phyloP scores from a whole-genome alignment of 176 grass and related monocot species.

The Metroxylon sagu region DNA sequence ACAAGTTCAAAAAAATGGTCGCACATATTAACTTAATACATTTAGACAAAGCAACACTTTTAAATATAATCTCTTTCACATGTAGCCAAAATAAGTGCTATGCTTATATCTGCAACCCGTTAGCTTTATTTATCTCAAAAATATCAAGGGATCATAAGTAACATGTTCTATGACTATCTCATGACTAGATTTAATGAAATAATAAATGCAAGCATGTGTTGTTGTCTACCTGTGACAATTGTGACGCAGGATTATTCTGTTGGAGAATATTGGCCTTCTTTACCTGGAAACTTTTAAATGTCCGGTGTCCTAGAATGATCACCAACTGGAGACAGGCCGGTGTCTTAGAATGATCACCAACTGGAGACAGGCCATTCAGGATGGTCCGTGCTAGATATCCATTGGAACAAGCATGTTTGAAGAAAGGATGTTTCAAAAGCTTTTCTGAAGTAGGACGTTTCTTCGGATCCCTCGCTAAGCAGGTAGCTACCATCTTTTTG shows the following conservation, averaged over 20 bases:
- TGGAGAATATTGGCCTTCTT: conserved; percentile 72
- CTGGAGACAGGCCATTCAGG: conserved; percentile 54
- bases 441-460: conserved; percentile 85
- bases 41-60: too few species aligned
- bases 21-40: too few species aligned
- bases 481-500: conserved; percentile 75
- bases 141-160: too few species aligned
- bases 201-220: too few species aligned
- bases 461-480: conserved; percentile 91
- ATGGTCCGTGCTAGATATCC: conserved; percentile 63
- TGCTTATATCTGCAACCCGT: too few species aligned
- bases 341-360: conserved; percentile 69
- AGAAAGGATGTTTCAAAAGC: conserved; percentile 88
- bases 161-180: too few species aligned
- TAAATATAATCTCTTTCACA: too few species aligned
- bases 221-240: conserved; percentile 69
- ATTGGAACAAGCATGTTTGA: conserved; percentile 61
- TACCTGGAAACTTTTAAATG: conserved; percentile 46
- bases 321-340: conserved; percentile 63
- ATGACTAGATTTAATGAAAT: too few species aligned
- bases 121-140: too few species aligned
- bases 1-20: too few species aligned
- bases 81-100: too few species aligned
- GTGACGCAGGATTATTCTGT: conserved; percentile 52
- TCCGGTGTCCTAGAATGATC: conserved; percentile 67